These are phyloP conservation scores for Penstemon newberryi DNA, from an alignment of 257 asterid genomes.

Conservation along the genomic window DNA sequence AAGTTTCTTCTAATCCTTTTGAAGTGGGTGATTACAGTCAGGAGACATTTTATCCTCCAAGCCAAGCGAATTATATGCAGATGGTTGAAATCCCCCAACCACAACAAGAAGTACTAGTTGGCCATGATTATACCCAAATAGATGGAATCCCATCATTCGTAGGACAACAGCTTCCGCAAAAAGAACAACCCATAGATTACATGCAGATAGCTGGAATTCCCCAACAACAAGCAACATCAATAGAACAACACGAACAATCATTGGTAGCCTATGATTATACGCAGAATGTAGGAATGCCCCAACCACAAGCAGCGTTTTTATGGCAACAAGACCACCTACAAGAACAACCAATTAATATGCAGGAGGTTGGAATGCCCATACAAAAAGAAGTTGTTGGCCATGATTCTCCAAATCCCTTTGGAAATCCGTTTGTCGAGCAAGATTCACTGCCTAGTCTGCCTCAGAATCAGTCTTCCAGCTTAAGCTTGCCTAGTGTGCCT, in stretches of 20 bases:
- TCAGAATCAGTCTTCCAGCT: constrained; percentile 30
- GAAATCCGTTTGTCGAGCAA: constrained; percentile 56
- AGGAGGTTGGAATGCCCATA: constrained; percentile 26
- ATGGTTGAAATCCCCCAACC: constrained; percentile 35
- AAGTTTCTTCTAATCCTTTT: constrained; percentile 55
- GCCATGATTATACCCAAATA: constrained; percentile 28
- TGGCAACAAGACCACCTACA: constrained; percentile 31
- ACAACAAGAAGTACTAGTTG: constrained; percentile 29
- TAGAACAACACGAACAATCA: constrained; percentile 15
- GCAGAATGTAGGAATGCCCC: constrained; percentile 40
- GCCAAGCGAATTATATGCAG: constrained; percentile 37
- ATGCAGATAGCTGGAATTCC: constrained; percentile 30
- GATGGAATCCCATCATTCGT: constrained; percentile 16
- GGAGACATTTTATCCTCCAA: constrained; percentile 28
- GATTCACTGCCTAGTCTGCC: constrained; percentile 32
- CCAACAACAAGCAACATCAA: constrained; percentile 15
- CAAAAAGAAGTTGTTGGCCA: constrained; percentile 26
- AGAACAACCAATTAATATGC: constrained; percentile 19
- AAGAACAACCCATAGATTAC: neutral
- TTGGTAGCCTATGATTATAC: neutral
- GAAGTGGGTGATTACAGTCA: constrained; percentile 41
- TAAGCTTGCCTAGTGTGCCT: constrained; percentile 35
- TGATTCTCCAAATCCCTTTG: constrained; percentile 35
- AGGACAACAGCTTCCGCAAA: too few relatives aligned
- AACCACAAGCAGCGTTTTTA: constrained; percentile 34